phyloP scores from a whole-genome alignment of 1,284 basidiomycete genomes.

The Cutaneotrichosporon sp. region DNA sequence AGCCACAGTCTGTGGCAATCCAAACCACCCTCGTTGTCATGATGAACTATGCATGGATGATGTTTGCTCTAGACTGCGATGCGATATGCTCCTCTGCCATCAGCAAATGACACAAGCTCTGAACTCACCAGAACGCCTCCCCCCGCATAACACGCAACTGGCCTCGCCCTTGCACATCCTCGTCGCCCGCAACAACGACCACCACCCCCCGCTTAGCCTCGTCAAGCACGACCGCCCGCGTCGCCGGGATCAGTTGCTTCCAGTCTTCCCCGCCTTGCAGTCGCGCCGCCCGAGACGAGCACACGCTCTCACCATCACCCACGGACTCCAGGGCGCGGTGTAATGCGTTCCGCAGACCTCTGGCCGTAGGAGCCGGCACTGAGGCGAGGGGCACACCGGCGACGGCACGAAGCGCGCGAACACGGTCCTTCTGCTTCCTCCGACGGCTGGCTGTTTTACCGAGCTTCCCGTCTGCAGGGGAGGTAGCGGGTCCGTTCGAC shows the following conservation, averaged over 20 bases:
- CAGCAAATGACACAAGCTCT: too few relatives aligned
- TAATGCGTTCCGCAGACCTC: constrained; percentile 1
- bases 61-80: too few relatives aligned
- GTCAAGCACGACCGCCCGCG: constrained; percentile 5
- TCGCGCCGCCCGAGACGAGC: constrained; percentile 8
- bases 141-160: constrained; percentile 6
- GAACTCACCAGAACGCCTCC: not conserved
- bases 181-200: not conserved
- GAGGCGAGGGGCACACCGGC: not conserved
- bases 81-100: not conserved
- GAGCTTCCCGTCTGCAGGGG: not conserved
- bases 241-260: constrained; percentile 4
- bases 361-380: not conserved
- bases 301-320: not conserved
- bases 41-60: not conserved
- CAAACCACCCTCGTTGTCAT: not conserved
- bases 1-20: too few relatives aligned
- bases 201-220: not conserved
- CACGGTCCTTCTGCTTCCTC: constrained; percentile 8
- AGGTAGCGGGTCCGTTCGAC: not conserved
- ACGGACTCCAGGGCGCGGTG: not conserved
- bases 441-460: constrained; percentile 4
- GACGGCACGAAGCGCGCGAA: constrained; percentile 1
- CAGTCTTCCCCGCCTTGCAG: constrained; percentile 5
- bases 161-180: not conserved